Evolutionary conservation across 2,329 filamentous ascomycete species (phyloP).

Genomic region (Stemphylium beticola): DNA sequence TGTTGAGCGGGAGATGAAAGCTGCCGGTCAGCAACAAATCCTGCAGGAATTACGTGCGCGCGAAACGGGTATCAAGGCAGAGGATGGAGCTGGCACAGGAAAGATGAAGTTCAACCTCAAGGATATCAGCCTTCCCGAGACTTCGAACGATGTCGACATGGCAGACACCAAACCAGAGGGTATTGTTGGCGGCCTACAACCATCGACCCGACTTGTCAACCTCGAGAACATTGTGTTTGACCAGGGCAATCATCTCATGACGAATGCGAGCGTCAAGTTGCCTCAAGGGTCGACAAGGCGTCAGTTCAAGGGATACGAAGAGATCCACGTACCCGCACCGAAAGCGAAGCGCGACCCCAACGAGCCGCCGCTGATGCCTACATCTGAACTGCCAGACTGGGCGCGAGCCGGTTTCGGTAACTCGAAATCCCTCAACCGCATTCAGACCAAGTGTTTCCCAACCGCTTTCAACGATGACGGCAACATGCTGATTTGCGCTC

Average conservation of each 20-base stretch:
- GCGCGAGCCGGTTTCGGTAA: conserved; percentile 83
- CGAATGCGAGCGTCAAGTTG: conserved; percentile 93
- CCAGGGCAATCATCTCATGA: conserved; percentile 98
- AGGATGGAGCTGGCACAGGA: conserved; percentile 64
- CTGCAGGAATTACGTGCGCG: conserved; percentile 86
- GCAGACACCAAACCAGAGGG: conserved; percentile 51
- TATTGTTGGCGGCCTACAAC: conserved; percentile 82
- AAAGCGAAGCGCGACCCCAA: conserved; percentile 83
- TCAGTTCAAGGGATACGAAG: conserved; percentile 97
- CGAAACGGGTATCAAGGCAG: conserved; percentile 61
- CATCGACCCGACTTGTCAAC: conserved; percentile 87
- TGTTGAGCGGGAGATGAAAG: conserved; percentile 89
- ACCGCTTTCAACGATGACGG: conserved; percentile 92
- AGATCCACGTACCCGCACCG: conserved; percentile 94
- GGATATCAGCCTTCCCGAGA: conserved; percentile 79
- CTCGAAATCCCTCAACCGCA: conserved; percentile 87
- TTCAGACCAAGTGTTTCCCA: conserved; percentile 92
- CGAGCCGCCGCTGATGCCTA: conserved; percentile 77
- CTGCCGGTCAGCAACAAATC: conserved; percentile 84
- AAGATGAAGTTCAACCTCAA: conserved; percentile 85
- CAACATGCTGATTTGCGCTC: conserved; percentile 97
- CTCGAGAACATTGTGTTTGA: conserved; percentile 96
- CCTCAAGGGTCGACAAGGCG: conserved; percentile 95
- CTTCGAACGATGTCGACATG: conserved; percentile 57
- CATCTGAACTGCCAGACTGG: conserved; percentile 92